These are phyloP conservation scores for Gossypium rotundifolium DNA, from an alignment of 345 rosid genomes.

Conservation along the genomic window DNA sequence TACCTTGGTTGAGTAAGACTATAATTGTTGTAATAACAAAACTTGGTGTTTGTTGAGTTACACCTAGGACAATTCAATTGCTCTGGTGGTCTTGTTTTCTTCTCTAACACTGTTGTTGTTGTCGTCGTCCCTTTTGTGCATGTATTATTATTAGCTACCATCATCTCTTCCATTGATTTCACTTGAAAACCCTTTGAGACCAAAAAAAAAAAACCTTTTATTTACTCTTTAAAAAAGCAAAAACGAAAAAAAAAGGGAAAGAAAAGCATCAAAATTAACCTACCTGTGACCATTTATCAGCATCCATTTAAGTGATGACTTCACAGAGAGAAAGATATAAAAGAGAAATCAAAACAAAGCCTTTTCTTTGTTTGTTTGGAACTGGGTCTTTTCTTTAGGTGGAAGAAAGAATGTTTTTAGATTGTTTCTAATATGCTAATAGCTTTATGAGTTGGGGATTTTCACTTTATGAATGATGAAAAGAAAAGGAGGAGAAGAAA, in stretches of 20 bases:
- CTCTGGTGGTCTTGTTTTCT: conserved; percentile 35
- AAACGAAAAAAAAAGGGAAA: neutral
- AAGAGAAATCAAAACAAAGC: conserved; percentile 20
- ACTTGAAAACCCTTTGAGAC: conserved; percentile 20
- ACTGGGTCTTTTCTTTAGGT: conserved; percentile 37
- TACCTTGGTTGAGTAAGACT: conserved; percentile 45
- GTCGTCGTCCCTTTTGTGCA: neutral
- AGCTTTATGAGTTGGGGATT: conserved; percentile 37
- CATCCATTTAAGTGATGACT: conserved; percentile 53
- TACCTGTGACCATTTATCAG: conserved; percentile 47
- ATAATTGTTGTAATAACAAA: conserved; percentile 50
- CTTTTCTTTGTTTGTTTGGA: conserved; percentile 42
- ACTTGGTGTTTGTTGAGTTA: conserved; percentile 42
- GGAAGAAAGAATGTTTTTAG: conserved; percentile 54
- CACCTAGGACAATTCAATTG: conserved; percentile 44
- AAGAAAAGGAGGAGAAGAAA: neutral
- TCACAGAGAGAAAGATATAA: conserved; percentile 30
- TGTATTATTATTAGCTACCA: neutral
- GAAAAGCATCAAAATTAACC: conserved; percentile 14
- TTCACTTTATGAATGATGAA: conserved; percentile 26
- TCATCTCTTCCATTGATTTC: conserved; percentile 30
- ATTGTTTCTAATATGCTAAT: conserved; percentile 23
- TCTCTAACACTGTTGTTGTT: conserved; percentile 14
- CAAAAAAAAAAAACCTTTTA: neutral
- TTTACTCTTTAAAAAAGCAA: neutral